phyloP scores from a whole-genome alignment of 192 early-diverging fungal genomes.

The Coemansia furcata region DNA sequence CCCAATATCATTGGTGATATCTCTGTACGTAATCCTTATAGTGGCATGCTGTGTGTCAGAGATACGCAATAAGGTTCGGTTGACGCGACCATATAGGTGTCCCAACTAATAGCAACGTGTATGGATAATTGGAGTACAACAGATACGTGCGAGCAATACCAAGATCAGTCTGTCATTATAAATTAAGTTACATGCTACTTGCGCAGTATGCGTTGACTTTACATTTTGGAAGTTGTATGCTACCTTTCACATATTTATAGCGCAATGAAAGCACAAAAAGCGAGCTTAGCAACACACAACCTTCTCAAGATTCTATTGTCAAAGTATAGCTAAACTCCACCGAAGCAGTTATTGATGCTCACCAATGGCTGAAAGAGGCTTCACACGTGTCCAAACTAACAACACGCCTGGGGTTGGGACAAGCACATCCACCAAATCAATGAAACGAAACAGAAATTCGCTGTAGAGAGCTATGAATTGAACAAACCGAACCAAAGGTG shows the following conservation, averaged over 20 bases:
- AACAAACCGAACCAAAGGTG: no score
- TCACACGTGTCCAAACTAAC: no score
- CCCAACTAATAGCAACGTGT: not conserved
- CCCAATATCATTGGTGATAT: not conserved
- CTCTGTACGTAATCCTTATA: not conserved
- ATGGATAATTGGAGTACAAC: not conserved
- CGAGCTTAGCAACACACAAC: not conserved
- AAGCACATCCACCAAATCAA: no score
- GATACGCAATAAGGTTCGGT: not conserved
- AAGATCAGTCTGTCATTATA: not conserved
- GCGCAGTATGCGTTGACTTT: not conserved
- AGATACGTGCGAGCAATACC: not conserved
- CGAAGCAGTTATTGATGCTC: no score
- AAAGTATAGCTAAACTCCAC: not conserved
- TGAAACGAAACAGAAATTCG: no score
- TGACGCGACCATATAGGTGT: not conserved
- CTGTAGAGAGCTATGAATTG: no score
- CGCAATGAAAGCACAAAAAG: not conserved
- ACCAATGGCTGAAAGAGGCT: no score
- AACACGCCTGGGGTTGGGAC: no score
- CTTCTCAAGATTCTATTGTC: not conserved
- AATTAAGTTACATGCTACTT: not conserved
- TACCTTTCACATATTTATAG: not conserved
- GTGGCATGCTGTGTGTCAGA: not conserved
- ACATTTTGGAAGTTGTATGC: not conserved